Evolutionary conservation across 306 rosid genomes (phyloP).

Genomic region (Cucurbita maxima): DNA sequence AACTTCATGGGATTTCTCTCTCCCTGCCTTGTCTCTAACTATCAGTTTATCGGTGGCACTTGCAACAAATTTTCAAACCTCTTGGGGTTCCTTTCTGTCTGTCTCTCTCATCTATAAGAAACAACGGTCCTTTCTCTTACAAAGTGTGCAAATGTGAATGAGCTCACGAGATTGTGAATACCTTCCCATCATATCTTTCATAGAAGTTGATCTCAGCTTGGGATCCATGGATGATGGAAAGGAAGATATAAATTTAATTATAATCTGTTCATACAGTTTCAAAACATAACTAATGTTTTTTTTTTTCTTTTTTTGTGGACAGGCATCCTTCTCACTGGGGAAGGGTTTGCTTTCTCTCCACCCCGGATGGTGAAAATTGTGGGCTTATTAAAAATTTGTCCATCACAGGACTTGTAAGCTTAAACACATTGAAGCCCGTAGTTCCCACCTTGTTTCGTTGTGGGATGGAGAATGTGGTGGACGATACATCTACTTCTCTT

Average conservation of each 20-base stretch:
- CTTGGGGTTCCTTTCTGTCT: neutral
- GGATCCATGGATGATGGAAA: neutral
- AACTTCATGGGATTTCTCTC: neutral
- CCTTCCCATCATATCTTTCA: neutral
- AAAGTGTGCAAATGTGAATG: neutral
- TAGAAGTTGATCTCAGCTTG: neutral
- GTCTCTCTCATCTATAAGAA: neutral
- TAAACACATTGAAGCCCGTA: constrained; percentile 26
- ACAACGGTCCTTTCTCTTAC: neutral
- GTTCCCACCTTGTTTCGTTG: constrained; percentile 28
- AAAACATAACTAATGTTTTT: constrained; percentile 12
- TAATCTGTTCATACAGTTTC: neutral
- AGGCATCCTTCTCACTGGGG: constrained; percentile 99
- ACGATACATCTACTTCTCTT: constrained; percentile 45
- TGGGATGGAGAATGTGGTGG: constrained; percentile 67
- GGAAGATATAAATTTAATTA: neutral
- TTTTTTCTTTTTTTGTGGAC: constrained; percentile 11
- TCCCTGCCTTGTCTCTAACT: neutral
- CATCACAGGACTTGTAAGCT: constrained; percentile 73
- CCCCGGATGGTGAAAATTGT: constrained; percentile 98
- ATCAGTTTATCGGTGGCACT: neutral
- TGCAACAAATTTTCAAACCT: neutral
- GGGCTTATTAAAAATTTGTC: constrained; percentile 89
- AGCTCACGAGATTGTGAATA: neutral
- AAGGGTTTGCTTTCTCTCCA: constrained; percentile 83